These are phyloP conservation scores for Salvia miltiorrhiza DNA, from an alignment of 257 asterid genomes.

Conservation along the genomic window DNA sequence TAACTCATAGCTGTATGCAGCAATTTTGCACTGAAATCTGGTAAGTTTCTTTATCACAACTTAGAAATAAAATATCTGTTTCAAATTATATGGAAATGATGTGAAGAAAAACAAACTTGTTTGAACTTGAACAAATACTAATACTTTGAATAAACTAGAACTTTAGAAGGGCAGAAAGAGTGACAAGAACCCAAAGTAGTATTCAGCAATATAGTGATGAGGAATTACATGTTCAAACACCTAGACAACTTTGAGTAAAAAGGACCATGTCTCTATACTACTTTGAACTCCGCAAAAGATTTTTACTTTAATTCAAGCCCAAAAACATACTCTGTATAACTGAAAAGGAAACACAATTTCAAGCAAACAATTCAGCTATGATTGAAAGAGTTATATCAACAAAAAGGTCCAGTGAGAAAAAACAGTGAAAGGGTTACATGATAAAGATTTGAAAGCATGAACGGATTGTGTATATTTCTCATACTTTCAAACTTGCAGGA, in stretches of 20 bases:
- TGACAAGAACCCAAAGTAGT: neutral
- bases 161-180: neutral
- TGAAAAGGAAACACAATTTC: neutral
- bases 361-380: neutral
- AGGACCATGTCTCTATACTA: neutral
- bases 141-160: neutral
- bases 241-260: neutral
- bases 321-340: neutral
- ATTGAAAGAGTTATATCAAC: neutral
- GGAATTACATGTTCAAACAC: neutral
- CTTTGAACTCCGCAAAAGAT: neutral
- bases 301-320: neutral
- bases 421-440: neutral
- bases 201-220: constrained; percentile 13
- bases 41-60: neutral
- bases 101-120: neutral
- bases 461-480: neutral
- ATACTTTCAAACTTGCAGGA: neutral
- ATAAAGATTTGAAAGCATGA: neutral
- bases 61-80: neutral
- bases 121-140: neutral
- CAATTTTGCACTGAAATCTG: neutral
- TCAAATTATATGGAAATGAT: neutral
- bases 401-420: neutral
- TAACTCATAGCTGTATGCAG: neutral